Evolutionary conservation across 345 rosid species (phyloP).

Genomic region (Luvunga scandens): DNA sequence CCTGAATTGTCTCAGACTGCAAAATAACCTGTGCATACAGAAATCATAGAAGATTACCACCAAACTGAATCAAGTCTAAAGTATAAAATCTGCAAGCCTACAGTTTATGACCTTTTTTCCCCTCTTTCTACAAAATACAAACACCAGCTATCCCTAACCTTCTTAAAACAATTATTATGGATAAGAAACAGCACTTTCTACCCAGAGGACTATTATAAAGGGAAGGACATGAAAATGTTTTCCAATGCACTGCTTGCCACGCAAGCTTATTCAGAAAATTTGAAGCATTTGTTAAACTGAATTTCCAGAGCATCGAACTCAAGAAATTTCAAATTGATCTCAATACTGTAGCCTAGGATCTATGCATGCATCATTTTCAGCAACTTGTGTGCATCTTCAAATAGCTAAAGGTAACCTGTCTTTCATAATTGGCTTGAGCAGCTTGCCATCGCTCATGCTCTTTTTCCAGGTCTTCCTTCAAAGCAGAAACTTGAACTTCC

Average conservation of each 20-base stretch:
- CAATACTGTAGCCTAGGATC: neutral
- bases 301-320: neutral
- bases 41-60: constrained; percentile 3
- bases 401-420: constrained; percentile 60
- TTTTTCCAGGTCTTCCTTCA: constrained; percentile 67
- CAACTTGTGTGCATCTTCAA: neutral
- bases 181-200: neutral
- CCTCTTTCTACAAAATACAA: neutral
- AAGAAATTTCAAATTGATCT: neutral
- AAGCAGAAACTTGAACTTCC: constrained; percentile 59
- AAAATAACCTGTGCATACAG: constrained; percentile 64
- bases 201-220: neutral
- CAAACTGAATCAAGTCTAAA: neutral
- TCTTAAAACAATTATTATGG: neutral
- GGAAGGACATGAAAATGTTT: neutral
- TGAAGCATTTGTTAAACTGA: neutral
- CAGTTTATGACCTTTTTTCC: too few relatives aligned
- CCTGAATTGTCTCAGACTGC: constrained; percentile 96
- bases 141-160: neutral
- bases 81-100: neutral
- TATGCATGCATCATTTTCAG: neutral
- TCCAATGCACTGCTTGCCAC: neutral
- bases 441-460: constrained; percentile 77
- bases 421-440: constrained; percentile 89
- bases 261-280: neutral